A percentile compares a stretch with the other conserved stretches of the same genome.
Conservation (phyloP, 1,284 basidiomycete genomes). For the Pseudozyma thailandica region DNA sequence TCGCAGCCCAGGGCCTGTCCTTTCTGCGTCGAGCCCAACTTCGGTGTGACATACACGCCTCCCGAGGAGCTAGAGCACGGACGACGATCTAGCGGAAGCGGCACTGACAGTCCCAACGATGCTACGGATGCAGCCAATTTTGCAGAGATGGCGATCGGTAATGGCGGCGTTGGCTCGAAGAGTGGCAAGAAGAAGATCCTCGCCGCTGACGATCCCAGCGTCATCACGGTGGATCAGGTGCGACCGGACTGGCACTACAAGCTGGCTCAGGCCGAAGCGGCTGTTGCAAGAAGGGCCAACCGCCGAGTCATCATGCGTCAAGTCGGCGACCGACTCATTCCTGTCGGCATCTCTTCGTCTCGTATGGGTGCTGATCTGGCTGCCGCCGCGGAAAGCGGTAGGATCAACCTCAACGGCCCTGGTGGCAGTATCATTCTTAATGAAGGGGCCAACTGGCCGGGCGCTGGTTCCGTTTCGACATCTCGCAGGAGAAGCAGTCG, state of each 20-base stretch:
- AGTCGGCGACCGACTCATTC: slow-evolving; percentile 94
- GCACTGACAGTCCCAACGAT: slow-evolving; percentile 36
- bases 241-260: slow-evolving; percentile 64
- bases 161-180: slow-evolving; percentile 25
- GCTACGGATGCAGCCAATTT: slow-evolving; percentile 46
- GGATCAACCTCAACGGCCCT: slow-evolving; percentile 57
- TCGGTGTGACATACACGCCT: slow-evolving; percentile 89
- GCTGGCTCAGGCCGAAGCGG: slow-evolving; percentile 56
- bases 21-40: slow-evolving; percentile 95
- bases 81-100: slow-evolving; percentile 28
- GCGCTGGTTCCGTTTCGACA: slow-evolving; percentile 17
- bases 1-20: slow-evolving; percentile 80
- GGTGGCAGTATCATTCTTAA: slow-evolving; percentile 66
- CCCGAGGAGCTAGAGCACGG: slow-evolving; percentile 73
- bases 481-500: slow-evolving; percentile 45
- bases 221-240: slow-evolving; percentile 62
- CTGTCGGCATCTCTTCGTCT: slow-evolving; percentile 84
- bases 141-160: slow-evolving; percentile 57
- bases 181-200: slow-evolving; percentile 52
- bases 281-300: slow-evolving; percentile 74
- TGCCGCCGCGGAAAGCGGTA: slow-evolving; percentile 45
- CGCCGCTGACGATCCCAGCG: slow-evolving; percentile 49
- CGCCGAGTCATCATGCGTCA: slow-evolving; percentile 97
- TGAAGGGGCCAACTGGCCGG: slow-evolving; percentile 54
- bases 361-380: slow-evolving; percentile 69